These are phyloP conservation scores for Microglena sp. DNA, from an alignment of 139 green algal species.

Conservation along the genomic window DNA sequence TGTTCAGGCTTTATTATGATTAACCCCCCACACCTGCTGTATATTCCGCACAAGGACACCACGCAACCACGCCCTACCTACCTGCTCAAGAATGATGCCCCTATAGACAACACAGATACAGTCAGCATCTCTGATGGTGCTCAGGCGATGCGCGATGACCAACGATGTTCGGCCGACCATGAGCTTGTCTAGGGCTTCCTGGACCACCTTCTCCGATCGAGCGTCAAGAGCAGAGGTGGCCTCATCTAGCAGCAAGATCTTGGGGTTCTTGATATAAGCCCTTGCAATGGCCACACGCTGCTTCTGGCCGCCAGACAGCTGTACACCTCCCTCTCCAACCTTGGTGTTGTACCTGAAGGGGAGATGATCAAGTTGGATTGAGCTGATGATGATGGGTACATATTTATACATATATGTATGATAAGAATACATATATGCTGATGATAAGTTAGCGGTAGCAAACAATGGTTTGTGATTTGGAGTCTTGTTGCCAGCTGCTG, in stretches of 20 bases:
- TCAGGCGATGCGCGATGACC: conserved; percentile 80
- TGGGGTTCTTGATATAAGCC: conserved; percentile 43
- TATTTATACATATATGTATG: no score
- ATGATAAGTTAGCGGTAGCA: no score
- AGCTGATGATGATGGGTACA: no score
- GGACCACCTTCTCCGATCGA: conserved; percentile 45
- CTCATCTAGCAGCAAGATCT: conserved; percentile 50
- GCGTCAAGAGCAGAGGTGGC: conserved; percentile 52
- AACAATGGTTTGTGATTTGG: no score
- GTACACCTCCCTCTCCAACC: conserved; percentile 37
- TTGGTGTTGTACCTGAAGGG: neutral
- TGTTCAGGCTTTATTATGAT: no score
- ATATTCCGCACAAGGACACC: no score
- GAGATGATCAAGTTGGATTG: neutral
- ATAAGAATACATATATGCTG: no score
- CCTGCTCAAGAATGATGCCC: conserved; percentile 26
- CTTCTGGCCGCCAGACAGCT: conserved; percentile 66
- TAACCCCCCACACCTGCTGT: no score
- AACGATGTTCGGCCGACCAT: conserved; percentile 71
- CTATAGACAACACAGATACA: conserved; percentile 68
- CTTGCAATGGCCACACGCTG: conserved; percentile 75
- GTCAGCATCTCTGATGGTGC: conserved; percentile 72
- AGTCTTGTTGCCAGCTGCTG: no score
- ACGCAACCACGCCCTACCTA: neutral
- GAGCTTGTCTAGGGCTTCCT: conserved; percentile 47